Conservation (phyloP, 2,329 filamentous ascomycete species). For the Teratosphaeriaceae sp. region DNA sequence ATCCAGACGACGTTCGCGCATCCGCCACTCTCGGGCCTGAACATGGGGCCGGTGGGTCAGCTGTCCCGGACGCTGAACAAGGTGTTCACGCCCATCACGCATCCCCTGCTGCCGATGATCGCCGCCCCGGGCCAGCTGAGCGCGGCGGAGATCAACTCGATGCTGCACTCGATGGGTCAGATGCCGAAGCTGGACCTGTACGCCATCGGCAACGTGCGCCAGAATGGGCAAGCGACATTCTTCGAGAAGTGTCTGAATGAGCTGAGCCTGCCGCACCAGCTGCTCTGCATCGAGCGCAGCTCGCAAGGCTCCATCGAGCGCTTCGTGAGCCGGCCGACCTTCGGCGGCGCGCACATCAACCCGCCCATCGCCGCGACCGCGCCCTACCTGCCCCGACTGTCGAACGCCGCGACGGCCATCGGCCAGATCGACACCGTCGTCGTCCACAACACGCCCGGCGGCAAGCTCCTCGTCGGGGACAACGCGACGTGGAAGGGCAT, state of each 20-base stretch:
- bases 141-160: slow-evolving; percentile 76
- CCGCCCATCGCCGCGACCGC: slow-evolving; percentile 55
- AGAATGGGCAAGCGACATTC: slow-evolving; percentile 74
- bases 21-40: slow-evolving; percentile 73
- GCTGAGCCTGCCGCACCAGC: slow-evolving; percentile 77
- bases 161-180: slow-evolving; percentile 70
- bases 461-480: slow-evolving; percentile 62
- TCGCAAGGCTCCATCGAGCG: slow-evolving; percentile 61
- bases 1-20: slow-evolving; percentile 63
- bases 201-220: slow-evolving; percentile 65
- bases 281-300: slow-evolving; percentile 66
- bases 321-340: slow-evolving; percentile 65
- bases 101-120: slow-evolving; percentile 75
- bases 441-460: slow-evolving; percentile 46
- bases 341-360: slow-evolving; percentile 76
- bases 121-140: slow-evolving; percentile 81
- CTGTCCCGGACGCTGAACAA: slow-evolving; percentile 78
- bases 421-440: slow-evolving; percentile 79
- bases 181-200: slow-evolving; percentile 75
- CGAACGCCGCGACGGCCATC: slow-evolving; percentile 70
- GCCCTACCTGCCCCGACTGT: slow-evolving; percentile 58
- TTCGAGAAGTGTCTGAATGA: slow-evolving; percentile 59
- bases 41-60: slow-evolving; percentile 83
- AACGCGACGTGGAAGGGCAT: slow-evolving; percentile 85
- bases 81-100: slow-evolving; percentile 82